Evolutionary conservation across 495 filamentous ascomycete species (phyloP).

Genomic region (Lepidopterella palustris): DNA sequence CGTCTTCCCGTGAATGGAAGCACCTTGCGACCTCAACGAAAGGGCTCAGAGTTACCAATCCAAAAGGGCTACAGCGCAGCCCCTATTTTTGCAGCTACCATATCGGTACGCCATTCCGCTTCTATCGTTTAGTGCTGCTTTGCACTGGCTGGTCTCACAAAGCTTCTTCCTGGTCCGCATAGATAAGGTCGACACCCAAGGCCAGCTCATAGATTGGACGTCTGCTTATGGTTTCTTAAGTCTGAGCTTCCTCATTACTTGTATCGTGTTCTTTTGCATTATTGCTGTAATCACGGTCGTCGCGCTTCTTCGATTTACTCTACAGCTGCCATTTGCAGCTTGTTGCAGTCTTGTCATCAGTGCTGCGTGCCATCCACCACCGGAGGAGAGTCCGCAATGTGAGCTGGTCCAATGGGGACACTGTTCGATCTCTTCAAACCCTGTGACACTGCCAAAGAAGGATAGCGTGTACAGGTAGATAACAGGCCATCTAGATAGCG

Average conservation of each 20-base stretch:
- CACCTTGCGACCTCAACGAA: constrained; percentile 5
- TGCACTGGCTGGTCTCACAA: constrained; percentile 24
- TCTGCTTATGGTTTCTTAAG: not conserved
- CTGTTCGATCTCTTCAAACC: not conserved
- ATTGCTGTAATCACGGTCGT: constrained; percentile 8
- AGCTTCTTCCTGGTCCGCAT: constrained; percentile 15
- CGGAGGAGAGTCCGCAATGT: not conserved
- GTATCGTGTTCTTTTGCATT: not conserved
- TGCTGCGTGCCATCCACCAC: constrained; percentile 29
- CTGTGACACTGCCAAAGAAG: not conserved
- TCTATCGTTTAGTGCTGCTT: constrained; percentile 1
- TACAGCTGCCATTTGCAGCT: constrained; percentile 29
- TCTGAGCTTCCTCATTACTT: not conserved
- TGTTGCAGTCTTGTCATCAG: constrained; percentile 34
- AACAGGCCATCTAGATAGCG: too few relatives aligned
- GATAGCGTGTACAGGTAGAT: not conserved
- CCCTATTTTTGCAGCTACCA: constrained; percentile 22
- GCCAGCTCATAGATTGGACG: not conserved
- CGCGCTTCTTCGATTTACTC: constrained; percentile 21
- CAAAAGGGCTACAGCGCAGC: constrained; percentile 10
- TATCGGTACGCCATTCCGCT: constrained; percentile 21
- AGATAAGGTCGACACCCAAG: constrained; percentile 2
- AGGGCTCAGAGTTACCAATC: constrained; percentile 11
- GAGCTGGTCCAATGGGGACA: not conserved
- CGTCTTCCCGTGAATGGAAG: constrained; percentile 8